Evolutionary conservation across 495 filamentous ascomycete species (phyloP), one percentile per base, ranked within the genome.

Genomic region (Cairneyella variabilis): DNA sequence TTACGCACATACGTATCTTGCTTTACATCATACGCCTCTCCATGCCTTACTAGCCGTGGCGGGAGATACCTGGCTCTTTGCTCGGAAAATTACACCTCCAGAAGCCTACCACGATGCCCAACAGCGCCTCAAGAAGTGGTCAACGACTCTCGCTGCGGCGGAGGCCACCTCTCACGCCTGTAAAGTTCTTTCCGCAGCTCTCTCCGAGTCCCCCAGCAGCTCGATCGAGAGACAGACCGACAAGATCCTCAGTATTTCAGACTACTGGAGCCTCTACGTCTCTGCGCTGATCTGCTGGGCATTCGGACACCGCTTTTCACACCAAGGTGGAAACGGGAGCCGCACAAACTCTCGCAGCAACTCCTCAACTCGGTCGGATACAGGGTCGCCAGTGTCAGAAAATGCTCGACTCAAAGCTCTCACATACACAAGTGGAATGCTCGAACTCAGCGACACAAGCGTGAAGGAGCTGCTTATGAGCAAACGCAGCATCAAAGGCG

Each of bases 51-150:
- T 64, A 22, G 62, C 62, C 5, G 46, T 60, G 8, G 54, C 62
- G 7, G 62, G 58, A 1, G 62, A 64, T 37, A 61, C 62, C 9
- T 64, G 62, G 62, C 56, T 64, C 3, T 60, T 64, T 37, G 37
- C 39, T 2, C 36, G 49, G 51, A 64, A 64, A 21, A 50, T 62
- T 20, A 59, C 55, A 11, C 54, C 58, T n/a, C 56, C 56, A 0
- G 53, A 51, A 3, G 55, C 49, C 26, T 64, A 61, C 43, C 48
- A 57, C 28, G 37, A 52, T 18, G 54, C 57, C 17, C 55, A 59
- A 49, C 17, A 28, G 8, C 48, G 58, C 16, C 41, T 64, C 12
- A 57, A 58, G 30, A 43, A 25, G 2, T 64, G 62, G 62, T 51
- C 53, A 11, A 41, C 50, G 10, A 51, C 59, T 6, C 48, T 48